Base-by-base conservation (phyloP, 2,329 filamentous ascomycete species). In the Aspergillus sp. region DNA sequence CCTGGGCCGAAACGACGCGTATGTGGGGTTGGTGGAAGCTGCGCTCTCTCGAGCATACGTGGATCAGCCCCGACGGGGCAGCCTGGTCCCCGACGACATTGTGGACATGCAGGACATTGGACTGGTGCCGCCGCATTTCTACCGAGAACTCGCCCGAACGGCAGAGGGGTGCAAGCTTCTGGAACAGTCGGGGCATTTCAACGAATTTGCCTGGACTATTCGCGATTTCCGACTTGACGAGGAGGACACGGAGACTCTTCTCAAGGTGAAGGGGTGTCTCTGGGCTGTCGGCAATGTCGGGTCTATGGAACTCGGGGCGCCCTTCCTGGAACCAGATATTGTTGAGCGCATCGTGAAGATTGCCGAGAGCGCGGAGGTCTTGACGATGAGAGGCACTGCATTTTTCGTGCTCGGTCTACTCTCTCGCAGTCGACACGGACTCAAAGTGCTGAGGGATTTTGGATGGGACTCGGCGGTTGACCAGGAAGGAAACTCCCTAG, bases 281-380 rank as follows among this genome's bases (percentile, higher is more conserved):
- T 99, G 94, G 94, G 94, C 94, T 0, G 91, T 99, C 1, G 94
- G 94, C 20, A 99, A 99, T 62, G 93, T 99, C 35, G 94, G 94
- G 0, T 96, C 92, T 0, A 97, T 99, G 92, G 93, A 97, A 64
- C 84, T 96, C 1, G 94, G 94, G 1, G 93, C 93, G 1, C 91
- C 91, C 0, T 99, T 99, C 69, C 79, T 99, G 3, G 94, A 88
- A 51, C 89, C 85, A 35, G 89, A 96, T 59, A 90, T 97, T 35
- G 90, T 97, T 16, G 84, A 87, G 64, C 84, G 87, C 57, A 93
- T 99, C 56, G 85, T 97, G 44, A 81, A 85, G 57, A 96, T 99
- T 66, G 94, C 94, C 1, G 90, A 96, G 69, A 78, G 79, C 24
- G 92, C 94, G 40, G 86, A 92, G 60, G 89, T 99, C 46, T 87